phyloP scores from a whole-genome alignment of 2,329 filamentous ascomycete species.

The Diaporthe batatas region DNA sequence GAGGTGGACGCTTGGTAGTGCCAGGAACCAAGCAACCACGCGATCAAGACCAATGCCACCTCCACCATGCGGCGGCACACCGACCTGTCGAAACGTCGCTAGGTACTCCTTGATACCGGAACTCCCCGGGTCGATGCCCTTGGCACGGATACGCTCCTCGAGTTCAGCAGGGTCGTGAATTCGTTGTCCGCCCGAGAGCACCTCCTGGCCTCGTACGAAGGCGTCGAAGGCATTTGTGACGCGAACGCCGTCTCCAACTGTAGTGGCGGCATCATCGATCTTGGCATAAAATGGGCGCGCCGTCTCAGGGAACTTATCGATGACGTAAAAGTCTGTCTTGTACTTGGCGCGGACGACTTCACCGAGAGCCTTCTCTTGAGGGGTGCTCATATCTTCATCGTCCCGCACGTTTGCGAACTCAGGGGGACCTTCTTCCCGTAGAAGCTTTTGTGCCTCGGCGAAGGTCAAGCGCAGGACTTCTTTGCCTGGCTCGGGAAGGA shows the following conservation, averaged over 20 bases:
- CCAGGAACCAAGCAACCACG: conserved; percentile 77
- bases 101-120: conserved; percentile 90
- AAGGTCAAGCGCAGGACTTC: conserved; percentile 80
- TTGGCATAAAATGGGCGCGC: conserved; percentile 92
- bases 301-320: conserved; percentile 94
- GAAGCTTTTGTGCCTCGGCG: conserved; percentile 80
- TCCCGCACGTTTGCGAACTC: conserved; percentile 77
- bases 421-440: conserved; percentile 78
- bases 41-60: conserved; percentile 92
- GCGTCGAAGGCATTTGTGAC: conserved; percentile 82
- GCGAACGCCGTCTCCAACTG: too few species aligned
- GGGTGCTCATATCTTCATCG: conserved; percentile 83
- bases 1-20: conserved; percentile 70
- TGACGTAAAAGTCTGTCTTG: conserved; percentile 94
- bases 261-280: too few species aligned
- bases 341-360: conserved; percentile 88
- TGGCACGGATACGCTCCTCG: conserved; percentile 79
- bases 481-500: conserved; percentile 80
- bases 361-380: conserved; percentile 88
- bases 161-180: conserved; percentile 84
- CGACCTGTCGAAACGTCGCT: conserved; percentile 81
- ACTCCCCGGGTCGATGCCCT: conserved; percentile 83
- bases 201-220: conserved; percentile 93
- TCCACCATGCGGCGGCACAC: conserved; percentile 90
- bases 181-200: conserved; percentile 93